Conservation (phyloP, 2,329 filamentous ascomycete species). For the Lecanicillium sp. region DNA sequence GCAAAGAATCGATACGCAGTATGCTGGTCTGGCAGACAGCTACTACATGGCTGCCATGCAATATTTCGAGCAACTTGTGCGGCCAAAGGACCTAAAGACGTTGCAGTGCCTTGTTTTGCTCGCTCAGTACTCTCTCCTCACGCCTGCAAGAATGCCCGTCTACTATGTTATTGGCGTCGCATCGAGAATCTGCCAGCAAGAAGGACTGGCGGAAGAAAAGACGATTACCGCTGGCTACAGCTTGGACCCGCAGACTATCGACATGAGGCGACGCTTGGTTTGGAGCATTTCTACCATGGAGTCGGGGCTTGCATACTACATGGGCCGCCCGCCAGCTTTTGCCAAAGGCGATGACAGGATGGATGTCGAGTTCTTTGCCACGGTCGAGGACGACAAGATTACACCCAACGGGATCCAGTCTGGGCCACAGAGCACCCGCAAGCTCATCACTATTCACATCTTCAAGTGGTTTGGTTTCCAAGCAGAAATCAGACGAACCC, state of each 20-base stretch:
- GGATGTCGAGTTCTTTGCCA: slow-evolving; percentile 77
- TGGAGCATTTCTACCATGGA: slow-evolving; percentile 90
- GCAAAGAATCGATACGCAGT: slow-evolving; percentile 82
- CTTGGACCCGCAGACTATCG: slow-evolving; percentile 66
- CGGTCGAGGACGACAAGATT: slow-evolving; percentile 77
- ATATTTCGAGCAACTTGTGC: slow-evolving; percentile 72
- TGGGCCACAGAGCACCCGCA: slow-evolving; percentile 68
- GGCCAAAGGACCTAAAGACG: slow-evolving; percentile 82
- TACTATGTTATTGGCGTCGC: slow-evolving; percentile 91
- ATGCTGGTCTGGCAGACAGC: slow-evolving; percentile 88
- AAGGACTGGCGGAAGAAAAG: slow-evolving; percentile 81
- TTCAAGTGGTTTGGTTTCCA: slow-evolving; percentile 86
- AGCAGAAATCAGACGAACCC: slow-evolving; percentile 73
- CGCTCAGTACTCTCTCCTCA: slow-evolving; percentile 84
- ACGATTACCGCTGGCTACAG: slow-evolving; percentile 62
- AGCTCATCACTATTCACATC: slow-evolving; percentile 85
- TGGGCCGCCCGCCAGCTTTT: slow-evolving; percentile 81
- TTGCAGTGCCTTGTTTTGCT: slow-evolving; percentile 84
- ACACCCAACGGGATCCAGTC: slow-evolving; percentile 65
- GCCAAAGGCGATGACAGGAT: slow-evolving; percentile 75
- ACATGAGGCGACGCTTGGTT: slow-evolving; percentile 80
- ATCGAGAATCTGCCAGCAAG: slow-evolving; percentile 77
- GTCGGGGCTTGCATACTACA: slow-evolving; percentile 74
- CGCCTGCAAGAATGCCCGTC: slow-evolving; percentile 82
- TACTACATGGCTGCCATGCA: slow-evolving; percentile 89